phyloP scores from a whole-genome alignment of 768 basidiomycete species.

The Mycena crocata region DNA sequence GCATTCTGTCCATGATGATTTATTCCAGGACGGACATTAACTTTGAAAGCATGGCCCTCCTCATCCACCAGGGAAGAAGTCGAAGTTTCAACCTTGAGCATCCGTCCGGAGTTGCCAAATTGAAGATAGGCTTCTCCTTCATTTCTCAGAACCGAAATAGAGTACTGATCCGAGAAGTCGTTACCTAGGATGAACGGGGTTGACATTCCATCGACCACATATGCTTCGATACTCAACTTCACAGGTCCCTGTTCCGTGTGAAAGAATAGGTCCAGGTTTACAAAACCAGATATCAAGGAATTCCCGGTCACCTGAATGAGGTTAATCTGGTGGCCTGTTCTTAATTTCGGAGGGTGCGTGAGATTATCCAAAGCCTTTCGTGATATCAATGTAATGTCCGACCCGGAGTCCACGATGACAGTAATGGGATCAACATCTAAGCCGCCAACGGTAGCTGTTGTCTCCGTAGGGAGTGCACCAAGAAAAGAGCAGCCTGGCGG shows the following conservation, averaged over 20 bases:
- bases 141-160: constrained; percentile 41
- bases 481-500: constrained; percentile 48
- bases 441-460: constrained; percentile 32
- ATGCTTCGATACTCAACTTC: constrained; percentile 41
- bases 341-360: constrained; percentile 29
- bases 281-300: constrained; percentile 42
- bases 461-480: constrained; percentile 37
- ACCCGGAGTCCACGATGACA: constrained; percentile 46
- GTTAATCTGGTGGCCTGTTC: constrained; percentile 43
- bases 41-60: constrained; percentile 20
- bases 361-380: constrained; percentile 20
- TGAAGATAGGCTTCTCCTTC: constrained; percentile 11
- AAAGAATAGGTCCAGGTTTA: constrained; percentile 40
- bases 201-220: constrained; percentile 44
- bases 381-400: constrained; percentile 51
- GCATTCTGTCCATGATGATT: constrained; percentile 5
- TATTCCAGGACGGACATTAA: background rate
- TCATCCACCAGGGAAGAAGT: background rate
- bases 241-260: constrained; percentile 38
- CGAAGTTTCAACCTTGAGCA: background rate
- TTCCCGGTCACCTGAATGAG: constrained; percentile 48
- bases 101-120: constrained; percentile 3
- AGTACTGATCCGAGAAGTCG: constrained; percentile 47
- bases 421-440: constrained; percentile 6
- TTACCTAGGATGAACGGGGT: constrained; percentile 46